Evolutionary conservation across 495 filamentous ascomycete genomes (phyloP).

Genomic region (Tuber aestivum): DNA sequence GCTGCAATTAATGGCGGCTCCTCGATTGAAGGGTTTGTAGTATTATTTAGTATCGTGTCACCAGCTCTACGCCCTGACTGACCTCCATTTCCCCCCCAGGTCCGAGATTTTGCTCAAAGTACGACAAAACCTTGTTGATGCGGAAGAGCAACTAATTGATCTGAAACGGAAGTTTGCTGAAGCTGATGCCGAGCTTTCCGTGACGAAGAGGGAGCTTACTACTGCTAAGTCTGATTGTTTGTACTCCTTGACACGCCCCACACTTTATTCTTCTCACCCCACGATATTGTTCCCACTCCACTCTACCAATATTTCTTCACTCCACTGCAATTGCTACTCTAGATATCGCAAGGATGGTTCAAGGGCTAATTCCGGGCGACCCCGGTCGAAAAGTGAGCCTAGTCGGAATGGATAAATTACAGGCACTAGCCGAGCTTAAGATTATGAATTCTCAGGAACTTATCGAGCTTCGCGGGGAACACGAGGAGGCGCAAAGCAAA

Average conservation of each 20-base stretch:
- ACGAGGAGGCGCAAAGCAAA: constrained; percentile 42
- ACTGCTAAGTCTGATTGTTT: constrained; percentile 44
- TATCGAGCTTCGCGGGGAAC: constrained; percentile 48
- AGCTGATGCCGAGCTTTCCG: constrained; percentile 37
- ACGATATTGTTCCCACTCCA: neutral
- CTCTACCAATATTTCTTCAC: neutral
- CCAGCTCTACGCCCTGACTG: constrained; percentile 33
- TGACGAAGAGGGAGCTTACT: constrained; percentile 37
- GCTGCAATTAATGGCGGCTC: constrained; percentile 37
- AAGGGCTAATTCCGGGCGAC: constrained; percentile 3
- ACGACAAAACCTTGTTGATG: constrained; percentile 39
- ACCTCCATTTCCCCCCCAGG: constrained; percentile 30
- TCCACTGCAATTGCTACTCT: neutral
- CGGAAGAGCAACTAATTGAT: constrained; percentile 38
- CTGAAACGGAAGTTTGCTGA: constrained; percentile 38
- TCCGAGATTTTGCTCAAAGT: constrained; percentile 43
- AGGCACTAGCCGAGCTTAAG: constrained; percentile 50
- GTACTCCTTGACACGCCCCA: constrained; percentile 26
- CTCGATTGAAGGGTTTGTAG: constrained; percentile 42
- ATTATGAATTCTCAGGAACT: constrained; percentile 48
- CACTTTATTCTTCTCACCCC: neutral
- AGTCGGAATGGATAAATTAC: constrained; percentile 50
- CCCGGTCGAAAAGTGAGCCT: constrained; percentile 40
- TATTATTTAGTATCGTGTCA: constrained; percentile 6
- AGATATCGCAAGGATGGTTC: neutral